Evolutionary conservation across 768 basidiomycete species (phyloP).

Genomic region (Ramaria rubella): DNA sequence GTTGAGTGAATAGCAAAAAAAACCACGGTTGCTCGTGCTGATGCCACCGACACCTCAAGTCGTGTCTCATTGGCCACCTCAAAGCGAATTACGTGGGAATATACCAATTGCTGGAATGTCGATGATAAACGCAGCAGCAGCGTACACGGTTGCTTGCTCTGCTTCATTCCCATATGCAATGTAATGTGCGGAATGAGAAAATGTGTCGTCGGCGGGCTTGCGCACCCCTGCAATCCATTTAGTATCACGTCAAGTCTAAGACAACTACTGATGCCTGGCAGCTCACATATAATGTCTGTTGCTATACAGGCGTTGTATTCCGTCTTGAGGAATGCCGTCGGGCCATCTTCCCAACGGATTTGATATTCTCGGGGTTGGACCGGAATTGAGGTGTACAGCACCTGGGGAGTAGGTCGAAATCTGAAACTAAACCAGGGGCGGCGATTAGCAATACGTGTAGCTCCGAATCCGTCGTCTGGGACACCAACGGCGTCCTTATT

Average conservation of each 20-base stretch:
- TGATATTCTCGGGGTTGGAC: neutral
- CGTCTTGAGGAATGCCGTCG: no score
- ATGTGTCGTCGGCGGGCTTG: neutral
- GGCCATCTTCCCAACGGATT: no score
- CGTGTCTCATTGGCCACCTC: no score
- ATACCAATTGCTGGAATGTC: neutral
- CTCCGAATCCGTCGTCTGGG: conserved; percentile 8
- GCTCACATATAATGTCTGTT: neutral
- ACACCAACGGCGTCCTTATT: neutral
- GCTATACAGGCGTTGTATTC: neutral
- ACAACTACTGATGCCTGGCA: neutral
- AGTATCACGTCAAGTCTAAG: neutral
- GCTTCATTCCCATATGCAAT: neutral
- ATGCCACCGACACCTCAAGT: no score
- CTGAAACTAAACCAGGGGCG: neutral
- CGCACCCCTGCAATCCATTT: neutral
- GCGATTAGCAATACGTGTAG: conserved; percentile 9
- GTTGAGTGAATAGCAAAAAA: no score
- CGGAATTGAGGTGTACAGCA: neutral
- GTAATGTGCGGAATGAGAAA: neutral
- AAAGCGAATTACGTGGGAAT: neutral
- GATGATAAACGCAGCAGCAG: neutral
- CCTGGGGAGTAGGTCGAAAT: neutral
- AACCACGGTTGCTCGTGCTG: no score
- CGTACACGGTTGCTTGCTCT: neutral